Evolutionary conservation across 2,329 filamentous ascomycete genomes (phyloP).

Genomic region (Phialophora tarda): DNA sequence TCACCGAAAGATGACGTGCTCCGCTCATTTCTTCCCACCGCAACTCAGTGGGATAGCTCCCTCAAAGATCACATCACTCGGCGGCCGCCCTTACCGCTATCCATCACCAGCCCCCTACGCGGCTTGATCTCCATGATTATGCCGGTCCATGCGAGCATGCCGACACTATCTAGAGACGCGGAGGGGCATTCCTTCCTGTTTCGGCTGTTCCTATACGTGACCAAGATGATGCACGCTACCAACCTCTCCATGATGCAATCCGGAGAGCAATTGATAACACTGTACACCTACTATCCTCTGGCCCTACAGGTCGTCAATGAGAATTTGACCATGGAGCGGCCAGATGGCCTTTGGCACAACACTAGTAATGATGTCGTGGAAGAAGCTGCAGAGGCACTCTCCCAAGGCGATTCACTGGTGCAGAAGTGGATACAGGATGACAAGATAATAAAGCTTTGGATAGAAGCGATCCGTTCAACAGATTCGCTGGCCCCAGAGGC

Average conservation of each 20-base stretch:
- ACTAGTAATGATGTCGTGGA: conserved; percentile 57
- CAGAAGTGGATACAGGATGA: conserved; percentile 49
- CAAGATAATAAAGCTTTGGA: conserved; percentile 28
- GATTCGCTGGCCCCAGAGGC: conserved; percentile 26
- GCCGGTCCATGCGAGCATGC: conserved; percentile 39
- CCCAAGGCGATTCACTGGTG: conserved; percentile 57
- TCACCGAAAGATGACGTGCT: neutral
- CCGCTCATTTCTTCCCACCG: conserved; percentile 60
- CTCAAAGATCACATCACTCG: conserved; percentile 58
- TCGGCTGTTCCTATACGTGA: conserved; percentile 74
- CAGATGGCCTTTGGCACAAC: conserved; percentile 60
- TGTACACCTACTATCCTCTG: conserved; percentile 60
- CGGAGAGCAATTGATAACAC: conserved; percentile 44
- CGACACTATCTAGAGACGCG: conserved; percentile 58
- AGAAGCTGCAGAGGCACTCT: conserved; percentile 60
- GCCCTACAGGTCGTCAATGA: conserved; percentile 64
- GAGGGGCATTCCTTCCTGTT: conserved; percentile 74
- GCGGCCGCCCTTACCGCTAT: conserved; percentile 66
- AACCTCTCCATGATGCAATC: conserved; percentile 44
- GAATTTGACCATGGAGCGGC: conserved; percentile 62
- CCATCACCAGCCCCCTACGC: conserved; percentile 74
- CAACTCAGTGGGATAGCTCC: conserved; percentile 68
- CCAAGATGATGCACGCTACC: conserved; percentile 60
- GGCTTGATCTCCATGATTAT: conserved; percentile 71
- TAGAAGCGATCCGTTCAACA: conserved; percentile 37